Evolutionary conservation across 1,139 yeast genomes (phyloP).

Genomic region (Suhomyces atakaporum): DNA sequence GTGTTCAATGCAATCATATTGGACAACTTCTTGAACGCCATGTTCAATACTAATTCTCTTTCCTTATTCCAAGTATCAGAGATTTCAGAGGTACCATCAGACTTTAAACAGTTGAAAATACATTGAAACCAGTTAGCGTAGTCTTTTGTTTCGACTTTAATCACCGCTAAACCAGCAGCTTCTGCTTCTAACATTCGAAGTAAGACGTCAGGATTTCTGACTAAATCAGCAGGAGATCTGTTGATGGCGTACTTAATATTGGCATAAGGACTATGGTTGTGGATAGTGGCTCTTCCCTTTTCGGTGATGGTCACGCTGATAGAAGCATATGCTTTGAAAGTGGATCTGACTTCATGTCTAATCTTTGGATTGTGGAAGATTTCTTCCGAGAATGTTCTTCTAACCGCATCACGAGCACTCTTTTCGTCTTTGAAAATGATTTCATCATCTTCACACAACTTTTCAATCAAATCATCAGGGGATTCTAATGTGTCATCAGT

Average conservation of each 20-base stretch:
- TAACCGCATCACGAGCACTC: slow-evolving; percentile 72
- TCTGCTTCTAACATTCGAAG: slow-evolving; percentile 94
- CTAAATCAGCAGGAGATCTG: slow-evolving; percentile 73
- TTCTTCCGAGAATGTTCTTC: slow-evolving; percentile 76
- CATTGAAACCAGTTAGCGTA: slow-evolving; percentile 47
- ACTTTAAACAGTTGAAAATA: slow-evolving; percentile 61
- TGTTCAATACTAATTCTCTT: slow-evolving; percentile 65
- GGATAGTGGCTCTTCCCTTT: slow-evolving; percentile 82
- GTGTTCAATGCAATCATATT: slow-evolving; percentile 72
- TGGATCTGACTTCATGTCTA: slow-evolving; percentile 71
- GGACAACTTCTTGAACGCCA: slow-evolving; percentile 69
- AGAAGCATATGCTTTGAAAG: slow-evolving; percentile 66
- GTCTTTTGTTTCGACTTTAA: slow-evolving; percentile 49
- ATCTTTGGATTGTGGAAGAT: slow-evolving; percentile 80
- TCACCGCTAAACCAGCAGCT: slow-evolving; percentile 53
- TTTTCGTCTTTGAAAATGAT: slow-evolving; percentile 59
- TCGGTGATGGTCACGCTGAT: slow-evolving; percentile 80
- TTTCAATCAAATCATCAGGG: slow-evolving; percentile 66
- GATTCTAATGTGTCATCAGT: slow-evolving; percentile 70
- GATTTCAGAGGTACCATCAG: slow-evolving; percentile 82
- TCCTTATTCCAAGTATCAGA: slow-evolving; percentile 82
- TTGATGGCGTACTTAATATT: slow-evolving; percentile 91
- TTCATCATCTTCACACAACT: slow-evolving; percentile 54
- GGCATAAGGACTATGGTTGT: slow-evolving; percentile 76
- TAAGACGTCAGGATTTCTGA: slow-evolving; percentile 74